phyloP scores from a whole-genome alignment of 73 alveolate genomes.

The Blepharisma japonicum region DNA sequence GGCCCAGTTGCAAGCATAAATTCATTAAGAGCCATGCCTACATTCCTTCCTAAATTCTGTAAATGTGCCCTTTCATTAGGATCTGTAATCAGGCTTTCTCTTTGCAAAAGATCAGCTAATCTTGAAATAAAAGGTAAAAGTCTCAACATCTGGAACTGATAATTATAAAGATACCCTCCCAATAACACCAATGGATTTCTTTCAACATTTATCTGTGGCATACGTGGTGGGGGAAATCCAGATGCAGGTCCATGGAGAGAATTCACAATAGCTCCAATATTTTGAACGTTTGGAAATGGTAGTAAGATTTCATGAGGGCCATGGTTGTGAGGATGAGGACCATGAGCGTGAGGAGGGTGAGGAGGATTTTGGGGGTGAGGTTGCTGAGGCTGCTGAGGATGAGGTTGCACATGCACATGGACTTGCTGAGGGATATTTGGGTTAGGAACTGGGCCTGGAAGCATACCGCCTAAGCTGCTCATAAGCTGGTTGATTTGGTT shows the following conservation, averaged over 20 bases:
- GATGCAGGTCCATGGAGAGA: conserved; percentile 27
- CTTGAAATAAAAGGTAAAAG: conserved; percentile 28
- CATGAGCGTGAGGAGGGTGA: background rate
- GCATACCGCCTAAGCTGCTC: too few relatives aligned
- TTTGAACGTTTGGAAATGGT: conserved; percentile 5
- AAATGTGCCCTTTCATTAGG: conserved; percentile 14
- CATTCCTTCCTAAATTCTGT: background rate
- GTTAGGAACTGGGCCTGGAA: too few relatives aligned
- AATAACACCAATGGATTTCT: conserved; percentile 22
- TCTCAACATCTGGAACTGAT: conserved; percentile 20
- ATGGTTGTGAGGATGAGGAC: background rate
- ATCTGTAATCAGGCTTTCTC: conserved; percentile 19
- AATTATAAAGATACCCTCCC: conserved; percentile 27
- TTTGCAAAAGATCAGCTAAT: conserved; percentile 6
- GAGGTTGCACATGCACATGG: too few relatives aligned
- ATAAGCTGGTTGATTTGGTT: too few relatives aligned
- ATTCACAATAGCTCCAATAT: conserved; percentile 24
- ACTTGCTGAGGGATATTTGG: too few relatives aligned
- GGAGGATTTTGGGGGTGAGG: conserved; percentile 2
- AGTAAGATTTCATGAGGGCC: conserved; percentile 6
- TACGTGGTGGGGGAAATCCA: conserved; percentile 29
- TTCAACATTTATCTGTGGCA: conserved; percentile 15
- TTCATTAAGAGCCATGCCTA: conserved; percentile 15
- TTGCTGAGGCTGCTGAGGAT: too few relatives aligned
- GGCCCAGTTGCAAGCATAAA: conserved; percentile 10